phyloP scores from a whole-genome alignment of 371 early-diverging fungal genomes.

The Choanephora cucurbitarum region DNA sequence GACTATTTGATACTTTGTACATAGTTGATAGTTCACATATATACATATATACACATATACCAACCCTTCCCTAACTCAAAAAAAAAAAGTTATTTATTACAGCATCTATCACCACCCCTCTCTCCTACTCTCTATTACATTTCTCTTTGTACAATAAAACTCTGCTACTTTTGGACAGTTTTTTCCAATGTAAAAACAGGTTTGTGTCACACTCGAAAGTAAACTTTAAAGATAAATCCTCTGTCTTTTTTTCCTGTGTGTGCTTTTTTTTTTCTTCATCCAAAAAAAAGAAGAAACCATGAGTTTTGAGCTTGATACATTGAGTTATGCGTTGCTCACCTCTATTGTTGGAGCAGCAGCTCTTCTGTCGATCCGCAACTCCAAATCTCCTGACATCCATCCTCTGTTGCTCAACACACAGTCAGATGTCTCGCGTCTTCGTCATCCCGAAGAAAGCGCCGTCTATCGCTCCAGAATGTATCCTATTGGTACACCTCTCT shows the following conservation, averaged over 20 bases:
- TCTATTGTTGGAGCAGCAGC: constrained; percentile 50
- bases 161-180: background rate
- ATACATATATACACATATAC: constrained; percentile 12
- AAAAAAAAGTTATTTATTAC: background rate
- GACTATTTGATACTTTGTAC: background rate
- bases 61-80: background rate
- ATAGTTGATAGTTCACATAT: background rate
- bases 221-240: background rate
- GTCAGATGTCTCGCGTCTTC: constrained; percentile 59
- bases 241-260: background rate
- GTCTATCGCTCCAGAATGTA: constrained; percentile 71
- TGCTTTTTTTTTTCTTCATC: background rate
- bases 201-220: background rate
- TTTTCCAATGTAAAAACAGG: background rate
- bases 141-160: background rate
- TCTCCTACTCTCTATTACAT: background rate
- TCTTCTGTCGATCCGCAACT: constrained; percentile 48
- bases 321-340: constrained; percentile 43
- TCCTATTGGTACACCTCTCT: constrained; percentile 59
- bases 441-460: constrained; percentile 71
- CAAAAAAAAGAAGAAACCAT: constrained; percentile 21
- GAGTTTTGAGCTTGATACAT: constrained; percentile 46
- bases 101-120: background rate
- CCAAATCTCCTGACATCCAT: constrained; percentile 76
- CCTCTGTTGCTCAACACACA: constrained; percentile 77